Evolutionary conservation across 2,329 filamentous ascomycete genomes (phyloP), one percentile per base, ranked within the genome.

Genomic region (Talaromyces sp.): DNA sequence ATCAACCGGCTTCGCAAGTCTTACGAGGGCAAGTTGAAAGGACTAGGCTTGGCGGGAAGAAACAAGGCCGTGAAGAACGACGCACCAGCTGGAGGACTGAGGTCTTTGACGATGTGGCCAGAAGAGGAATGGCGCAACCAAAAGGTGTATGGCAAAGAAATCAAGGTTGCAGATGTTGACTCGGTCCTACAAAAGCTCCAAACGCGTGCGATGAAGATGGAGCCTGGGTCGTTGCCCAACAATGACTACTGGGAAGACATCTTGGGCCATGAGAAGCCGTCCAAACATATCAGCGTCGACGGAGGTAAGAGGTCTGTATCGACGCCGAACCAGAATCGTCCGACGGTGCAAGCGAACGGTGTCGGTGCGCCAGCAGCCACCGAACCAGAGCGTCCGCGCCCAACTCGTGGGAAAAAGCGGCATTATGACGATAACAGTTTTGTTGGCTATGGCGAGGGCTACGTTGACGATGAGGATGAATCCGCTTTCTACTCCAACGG

Each of bases 1-100:
- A 81, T 81, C 63, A 87, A 87, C 73, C 83, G 84, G 69, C 76
- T 88, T 49, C 78, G 86, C 62, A 82, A 81, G 64, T 81, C 79
- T 4, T 82, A 82, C 63, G 80, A 81, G 67, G 79, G 79, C 49
- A 80, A 81, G 65, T 69, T 81, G 66, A 81, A 81, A 66, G 74
- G 70, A 1, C 67, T 81, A 51, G 74, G 74, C 10, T 67, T 82
- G 38, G 73, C 79, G 29, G 80, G 80, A 24, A 76, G 77, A 58
- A 82, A 81, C 62, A 80, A 80, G 59, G 71, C 78, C 0, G 73
- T 77, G 35, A 80, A 80, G 63, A 73, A 75, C 31, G 77, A 80
- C 51, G 69, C 74, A 51, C 68, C 72, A 46, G 66, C 72, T 65
- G 76, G 73, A 57, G 73, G 73, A 59, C 68, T 80, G 49, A 64